Percentiles rank a stretch among this genome's conserved stretches.
Conservation (phyloP, 2,329 filamentous ascomycete genomes). For the Chaetomium strumarium region DNA sequence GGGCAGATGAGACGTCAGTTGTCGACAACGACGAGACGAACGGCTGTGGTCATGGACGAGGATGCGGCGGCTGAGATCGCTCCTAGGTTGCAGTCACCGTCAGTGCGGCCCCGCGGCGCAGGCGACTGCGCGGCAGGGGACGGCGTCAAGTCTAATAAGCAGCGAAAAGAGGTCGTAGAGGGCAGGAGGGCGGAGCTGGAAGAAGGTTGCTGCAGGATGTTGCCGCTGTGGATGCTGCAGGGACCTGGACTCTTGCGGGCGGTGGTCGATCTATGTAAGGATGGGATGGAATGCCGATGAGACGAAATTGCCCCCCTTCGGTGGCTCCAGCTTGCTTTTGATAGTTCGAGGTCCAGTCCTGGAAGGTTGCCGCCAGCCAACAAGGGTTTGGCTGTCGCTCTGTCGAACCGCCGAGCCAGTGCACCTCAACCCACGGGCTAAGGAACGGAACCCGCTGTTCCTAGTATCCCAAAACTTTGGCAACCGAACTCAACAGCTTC, state of each 20-base stretch:
- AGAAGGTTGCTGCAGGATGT: slow-evolving; percentile 19
- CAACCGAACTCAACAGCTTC: too few species aligned
- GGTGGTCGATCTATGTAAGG: slow-evolving; percentile 15
- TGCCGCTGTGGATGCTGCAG: slow-evolving; percentile 26
- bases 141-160: slow-evolving; percentile 11
- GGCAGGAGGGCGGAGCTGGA: not conserved
- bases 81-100: slow-evolving; percentile 14
- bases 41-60: slow-evolving; percentile 14
- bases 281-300: slow-evolving; percentile 9
- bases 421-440: too few species aligned
- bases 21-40: slow-evolving; percentile 21
- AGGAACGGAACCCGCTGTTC: too few species aligned
- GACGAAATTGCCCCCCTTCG: slow-evolving; percentile 2
- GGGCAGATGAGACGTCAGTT: slow-evolving; percentile 13
- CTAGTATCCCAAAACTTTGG: too few species aligned
- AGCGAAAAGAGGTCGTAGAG: slow-evolving; percentile 1
- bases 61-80: slow-evolving; percentile 13
- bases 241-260: slow-evolving; percentile 14
- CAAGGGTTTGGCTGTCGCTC: too few species aligned
- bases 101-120: slow-evolving; percentile 14
- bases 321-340: not conserved
- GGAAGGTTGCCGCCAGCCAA: too few species aligned
- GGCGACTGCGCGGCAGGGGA: slow-evolving; percentile 13
- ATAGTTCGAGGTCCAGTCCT: not conserved
- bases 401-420: too few species aligned